Evolutionary conservation across 1,284 basidiomycete genomes (phyloP).

Genomic region (Fomitopsis palustris): DNA sequence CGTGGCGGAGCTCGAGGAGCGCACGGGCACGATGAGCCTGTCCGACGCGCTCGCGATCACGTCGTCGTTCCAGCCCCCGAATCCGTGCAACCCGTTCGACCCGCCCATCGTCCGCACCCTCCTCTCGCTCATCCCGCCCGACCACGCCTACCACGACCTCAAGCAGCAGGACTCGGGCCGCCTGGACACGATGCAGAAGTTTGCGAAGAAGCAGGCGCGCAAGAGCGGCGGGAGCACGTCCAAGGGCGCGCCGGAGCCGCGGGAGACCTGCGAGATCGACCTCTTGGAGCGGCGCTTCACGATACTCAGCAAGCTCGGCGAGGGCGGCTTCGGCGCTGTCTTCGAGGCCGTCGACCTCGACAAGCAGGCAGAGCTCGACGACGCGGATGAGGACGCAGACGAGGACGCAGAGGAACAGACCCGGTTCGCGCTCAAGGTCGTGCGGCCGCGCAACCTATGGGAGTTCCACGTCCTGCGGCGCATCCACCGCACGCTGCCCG

Average conservation of each 20-base stretch:
- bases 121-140: conserved; percentile 64
- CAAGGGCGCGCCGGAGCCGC: conserved; percentile 36
- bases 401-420: conserved; percentile 59
- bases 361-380: conserved; percentile 22
- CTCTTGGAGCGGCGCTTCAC: conserved; percentile 64
- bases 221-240: conserved; percentile 47
- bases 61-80: conserved; percentile 67
- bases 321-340: conserved; percentile 95
- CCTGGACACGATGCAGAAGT: conserved; percentile 68
- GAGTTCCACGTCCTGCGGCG: conserved; percentile 88
- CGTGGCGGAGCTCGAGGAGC: conserved; percentile 40
- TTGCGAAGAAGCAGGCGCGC: conserved; percentile 49
- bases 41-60: conserved; percentile 57
- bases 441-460: conserved; percentile 88
- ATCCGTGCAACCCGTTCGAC: conserved; percentile 90
- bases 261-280: conserved; percentile 41
- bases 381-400: conserved; percentile 54
- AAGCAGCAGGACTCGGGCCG: conserved; percentile 49
- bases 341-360: conserved; percentile 77
- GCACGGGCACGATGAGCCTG: conserved; percentile 58
- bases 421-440: conserved; percentile 88
- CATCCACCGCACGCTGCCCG: conserved; percentile 65
- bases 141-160: conserved; percentile 68
- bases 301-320: conserved; percentile 87
- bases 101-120: conserved; percentile 61